A percentile compares a stretch with the other conserved stretches of the same genome.
Conservation (phyloP, 2,329 filamentous ascomycete species). For the Phialocephala subalpina region DNA sequence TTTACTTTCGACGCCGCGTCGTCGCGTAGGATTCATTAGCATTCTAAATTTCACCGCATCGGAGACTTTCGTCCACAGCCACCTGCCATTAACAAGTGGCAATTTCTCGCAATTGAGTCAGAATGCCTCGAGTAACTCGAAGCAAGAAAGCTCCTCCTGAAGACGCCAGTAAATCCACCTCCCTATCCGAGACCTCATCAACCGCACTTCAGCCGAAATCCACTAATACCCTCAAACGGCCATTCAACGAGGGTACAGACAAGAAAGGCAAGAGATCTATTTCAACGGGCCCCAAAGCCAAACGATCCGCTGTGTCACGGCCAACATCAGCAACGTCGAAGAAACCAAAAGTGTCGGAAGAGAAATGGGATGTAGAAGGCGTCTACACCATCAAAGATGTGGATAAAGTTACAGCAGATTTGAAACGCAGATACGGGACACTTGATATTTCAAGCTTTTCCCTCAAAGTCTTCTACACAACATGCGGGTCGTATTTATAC, state of each 20-base stretch:
- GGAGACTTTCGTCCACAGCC: too few species aligned
- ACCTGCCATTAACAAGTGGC: too few species aligned
- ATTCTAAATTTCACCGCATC: background rate
- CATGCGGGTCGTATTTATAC: background rate
- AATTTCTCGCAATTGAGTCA: background rate
- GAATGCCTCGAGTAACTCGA: slow-evolving; percentile 4
- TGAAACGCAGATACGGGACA: too few species aligned
- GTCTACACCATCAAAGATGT: background rate
- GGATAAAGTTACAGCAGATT: too few species aligned
- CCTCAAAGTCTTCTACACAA: slow-evolving; percentile 4
- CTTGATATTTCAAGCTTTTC: slow-evolving; percentile 13
- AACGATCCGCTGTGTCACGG: background rate
- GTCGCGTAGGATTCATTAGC: background rate
- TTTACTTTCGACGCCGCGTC: background rate
- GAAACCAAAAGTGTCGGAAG: too few species aligned
- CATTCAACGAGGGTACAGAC: background rate
- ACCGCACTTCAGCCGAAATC: slow-evolving; percentile 11
- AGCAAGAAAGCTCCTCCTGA: background rate
- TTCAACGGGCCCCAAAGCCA: background rate
- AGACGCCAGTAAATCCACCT: background rate
- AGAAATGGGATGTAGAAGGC: slow-evolving; percentile 8
- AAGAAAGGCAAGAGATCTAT: background rate
- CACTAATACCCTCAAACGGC: background rate
- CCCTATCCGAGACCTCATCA: background rate
- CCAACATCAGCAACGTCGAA: background rate